Percentiles rank a stretch among this genome's conserved stretches.
These are phyloP conservation scores for Colletotrichum echinochloae DNA, from an alignment of 2,329 filamentous ascomycete genomes.

Conservation along the genomic window DNA sequence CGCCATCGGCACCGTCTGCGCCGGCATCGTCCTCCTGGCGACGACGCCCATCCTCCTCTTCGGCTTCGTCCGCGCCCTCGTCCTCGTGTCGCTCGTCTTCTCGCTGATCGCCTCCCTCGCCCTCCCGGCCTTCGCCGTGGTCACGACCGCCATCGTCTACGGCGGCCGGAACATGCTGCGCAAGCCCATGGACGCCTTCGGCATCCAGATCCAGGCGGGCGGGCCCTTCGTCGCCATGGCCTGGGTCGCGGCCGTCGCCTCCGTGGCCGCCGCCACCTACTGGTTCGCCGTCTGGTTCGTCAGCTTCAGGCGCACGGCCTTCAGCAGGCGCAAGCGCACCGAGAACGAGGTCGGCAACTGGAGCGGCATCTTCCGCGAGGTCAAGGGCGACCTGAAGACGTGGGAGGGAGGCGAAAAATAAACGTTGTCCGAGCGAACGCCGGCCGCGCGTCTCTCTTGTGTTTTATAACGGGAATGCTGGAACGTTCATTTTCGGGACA, in stretches of 20 bases:
- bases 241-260: conserved; percentile 42
- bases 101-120: conserved; percentile 32
- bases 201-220: conserved; percentile 38
- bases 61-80: conserved; percentile 34
- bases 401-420: conserved; percentile 37
- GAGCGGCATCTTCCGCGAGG: conserved; percentile 43
- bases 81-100: conserved; percentile 31
- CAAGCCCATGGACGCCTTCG: conserved; percentile 33
- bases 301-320: conserved; percentile 42
- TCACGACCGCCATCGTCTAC: conserved; percentile 38
- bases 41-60: conserved; percentile 41
- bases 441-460: too few species aligned
- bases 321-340: conserved; percentile 42
- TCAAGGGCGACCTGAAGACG: conserved; percentile 41
- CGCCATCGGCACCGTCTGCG: conserved; percentile 37
- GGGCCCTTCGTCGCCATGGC: conserved; percentile 40
- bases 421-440: not conserved
- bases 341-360: conserved; percentile 43
- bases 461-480: not conserved
- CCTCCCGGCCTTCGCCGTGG: conserved; percentile 38
- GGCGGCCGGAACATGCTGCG: conserved; percentile 32
- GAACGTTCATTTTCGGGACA: not conserved
- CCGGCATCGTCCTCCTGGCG: conserved; percentile 39
- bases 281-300: conserved; percentile 46
- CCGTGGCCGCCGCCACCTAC: conserved; percentile 27